These are phyloP conservation scores for Plasmodium vivax DNA, from an alignment of 169 alveolate species.

Conservation along the genomic window DNA sequence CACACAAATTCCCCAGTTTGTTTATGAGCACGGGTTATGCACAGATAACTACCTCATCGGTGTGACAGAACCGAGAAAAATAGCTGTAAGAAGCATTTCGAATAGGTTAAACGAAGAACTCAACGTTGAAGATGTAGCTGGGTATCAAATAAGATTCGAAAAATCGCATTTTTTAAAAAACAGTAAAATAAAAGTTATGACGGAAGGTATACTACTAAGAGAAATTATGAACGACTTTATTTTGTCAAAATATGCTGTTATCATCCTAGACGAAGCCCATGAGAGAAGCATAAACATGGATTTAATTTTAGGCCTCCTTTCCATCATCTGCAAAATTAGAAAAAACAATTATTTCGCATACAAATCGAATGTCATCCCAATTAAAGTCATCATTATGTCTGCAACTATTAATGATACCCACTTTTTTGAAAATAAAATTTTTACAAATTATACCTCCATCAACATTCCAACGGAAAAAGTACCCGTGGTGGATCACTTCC, in stretches of 20 bases:
- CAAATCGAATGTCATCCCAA: conserved; percentile 80
- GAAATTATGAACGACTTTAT: conserved; percentile 93
- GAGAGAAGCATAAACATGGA: conserved; percentile 99
- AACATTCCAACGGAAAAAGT: conserved; percentile 79
- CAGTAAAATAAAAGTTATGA: conserved; percentile 95
- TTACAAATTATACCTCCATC: conserved; percentile 68
- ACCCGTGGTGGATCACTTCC: conserved; percentile 79
- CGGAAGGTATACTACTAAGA: conserved; percentile 98
- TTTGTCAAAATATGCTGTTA: conserved; percentile 94
- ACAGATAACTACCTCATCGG: conserved; percentile 84
- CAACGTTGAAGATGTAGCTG: conserved; percentile 76
- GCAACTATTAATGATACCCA: conserved; percentile 94
- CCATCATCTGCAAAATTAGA: conserved; percentile 93
- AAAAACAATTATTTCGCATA: conserved; percentile 77
- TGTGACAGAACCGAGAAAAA: conserved; percentile 98
- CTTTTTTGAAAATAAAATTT: conserved; percentile 77
- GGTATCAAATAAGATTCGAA: conserved; percentile 89
- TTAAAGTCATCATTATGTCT: conserved; percentile 97
- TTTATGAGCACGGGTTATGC: conserved; percentile 94
- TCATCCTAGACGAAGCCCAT: conserved; percentile 99
- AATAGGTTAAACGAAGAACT: conserved; percentile 83
- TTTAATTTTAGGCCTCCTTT: conserved; percentile 95
- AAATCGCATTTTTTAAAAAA: conserved; percentile 83
- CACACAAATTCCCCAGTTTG: conserved; percentile 96
- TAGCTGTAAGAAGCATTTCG: conserved; percentile 88